Evolutionary conservation across 2,329 filamentous ascomycete genomes (phyloP).

Genomic region (Exutisphaerella laricina): DNA sequence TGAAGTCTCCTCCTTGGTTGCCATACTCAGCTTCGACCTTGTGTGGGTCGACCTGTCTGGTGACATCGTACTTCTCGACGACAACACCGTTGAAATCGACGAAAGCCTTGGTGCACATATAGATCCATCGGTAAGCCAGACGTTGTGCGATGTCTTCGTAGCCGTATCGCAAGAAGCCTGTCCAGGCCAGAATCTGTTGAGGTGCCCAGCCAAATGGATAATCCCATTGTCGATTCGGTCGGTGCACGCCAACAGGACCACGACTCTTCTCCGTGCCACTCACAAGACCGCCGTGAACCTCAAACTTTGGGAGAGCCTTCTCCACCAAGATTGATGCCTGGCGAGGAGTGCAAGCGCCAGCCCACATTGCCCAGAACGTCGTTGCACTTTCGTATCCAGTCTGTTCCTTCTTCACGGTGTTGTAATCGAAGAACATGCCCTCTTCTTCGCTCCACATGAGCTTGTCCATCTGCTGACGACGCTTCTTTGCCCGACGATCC

Average conservation of each 20-base stretch:
- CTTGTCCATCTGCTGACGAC: slow-evolving; percentile 83
- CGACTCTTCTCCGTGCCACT: slow-evolving; percentile 88
- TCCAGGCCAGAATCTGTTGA: slow-evolving; percentile 98
- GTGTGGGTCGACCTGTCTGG: slow-evolving; percentile 80
- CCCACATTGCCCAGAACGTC: slow-evolving; percentile 97
- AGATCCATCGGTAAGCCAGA: slow-evolving; percentile 91
- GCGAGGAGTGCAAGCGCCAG: slow-evolving; percentile 74
- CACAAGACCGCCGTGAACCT: slow-evolving; percentile 78
- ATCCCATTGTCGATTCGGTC: slow-evolving; percentile 97
- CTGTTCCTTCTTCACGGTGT: slow-evolving; percentile 75
- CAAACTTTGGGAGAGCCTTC: slow-evolving; percentile 78
- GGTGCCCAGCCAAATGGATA: slow-evolving; percentile 98
- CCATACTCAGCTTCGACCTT: slow-evolving; percentile 95
- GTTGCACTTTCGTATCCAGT: slow-evolving; percentile 85
- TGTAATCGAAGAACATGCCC: slow-evolving; percentile 98
- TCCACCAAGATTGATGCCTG: slow-evolving; percentile 81
- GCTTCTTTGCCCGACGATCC: slow-evolving; percentile 80
- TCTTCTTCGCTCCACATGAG: slow-evolving; percentile 88
- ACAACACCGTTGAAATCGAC: slow-evolving; percentile 98
- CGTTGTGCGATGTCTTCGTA: slow-evolving; percentile 86
- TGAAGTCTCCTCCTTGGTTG: slow-evolving; percentile 93
- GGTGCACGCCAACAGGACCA: slow-evolving; percentile 68
- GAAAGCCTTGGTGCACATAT: slow-evolving; percentile 98
- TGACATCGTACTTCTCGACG: slow-evolving; percentile 98
- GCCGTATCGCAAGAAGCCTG: slow-evolving; percentile 82